Base-by-base conservation (phyloP, 768 basidiomycete species). In the Gelatoporia subvermispora region DNA sequence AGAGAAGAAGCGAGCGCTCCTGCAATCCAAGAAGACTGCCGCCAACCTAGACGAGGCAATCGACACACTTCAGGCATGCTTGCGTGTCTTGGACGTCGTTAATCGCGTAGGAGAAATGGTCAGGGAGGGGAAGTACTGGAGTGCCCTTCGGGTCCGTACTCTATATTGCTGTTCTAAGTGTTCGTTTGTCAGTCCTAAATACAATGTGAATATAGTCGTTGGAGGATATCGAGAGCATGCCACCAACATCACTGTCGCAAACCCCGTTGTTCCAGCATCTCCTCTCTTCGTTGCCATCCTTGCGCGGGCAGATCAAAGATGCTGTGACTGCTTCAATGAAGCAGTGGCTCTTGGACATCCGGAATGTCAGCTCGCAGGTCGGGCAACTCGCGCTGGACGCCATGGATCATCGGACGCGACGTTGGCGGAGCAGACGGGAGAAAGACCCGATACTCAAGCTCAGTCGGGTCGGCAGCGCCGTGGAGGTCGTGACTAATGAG, bases 1-100 rank as follows among this genome's bases (percentile, higher is more conserved):
- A 22, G 90, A 94, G 68, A 97, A 97, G 79, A 98, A 98, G 72
- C 84, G 85, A 46, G 79, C 84, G 3, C 67, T 98, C 51, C 70
- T 98, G 15, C 89, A 95, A 64, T 85, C 88, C 15, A 91, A 89
- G 71, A 90, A 91, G 69, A 94, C 95, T 0, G 92, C 92, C 3
- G 80, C 86, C 9, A 94, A 98, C 67, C 74, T 99, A 37, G 96
- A 99, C 67, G 93, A 97, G 66, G 91, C 91, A 15, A 93, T 99
- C 56, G 96, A 98, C 63, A 90, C 91, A 8, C 70, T 98, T 11
- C 94, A 98, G 67, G 88, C 91, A 13, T 95, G 90, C 61, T 70
- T 99, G 51, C 82, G 93, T 50, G 83, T 98, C 4, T 71, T 99
- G 54, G 96, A 99, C 63, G 84, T 96, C 50, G 86, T 96, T 13